Base-by-base conservation (phyloP, 345 rosid species). In the Linum lewisii region DNA sequence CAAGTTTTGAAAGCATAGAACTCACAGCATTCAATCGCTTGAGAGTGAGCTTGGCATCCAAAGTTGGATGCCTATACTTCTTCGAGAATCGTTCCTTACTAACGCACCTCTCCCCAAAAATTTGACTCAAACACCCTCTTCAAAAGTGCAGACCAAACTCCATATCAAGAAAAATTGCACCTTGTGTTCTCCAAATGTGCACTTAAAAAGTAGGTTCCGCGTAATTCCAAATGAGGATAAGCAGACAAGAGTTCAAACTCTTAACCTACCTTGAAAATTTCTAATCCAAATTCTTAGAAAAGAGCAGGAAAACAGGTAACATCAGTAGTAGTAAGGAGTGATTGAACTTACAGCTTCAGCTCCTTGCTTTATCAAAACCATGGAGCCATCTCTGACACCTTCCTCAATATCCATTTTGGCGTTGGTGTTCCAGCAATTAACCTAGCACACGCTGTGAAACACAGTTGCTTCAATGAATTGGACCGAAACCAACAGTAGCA, bases 71-170 rank as follows among this genome's bases (percentile, higher is more conserved):
- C 71, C 99, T 75, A 71, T 90, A 94, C 75, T 90, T 87, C 82
- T 94, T 94, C 0, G 99, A 85, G 80, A 94, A 94, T 0, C 97
- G 79, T 57, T 90, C 96, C 77, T 94, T 94, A 53, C 90, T 63
- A 2, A 90, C 66, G 19, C 81, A 90, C 65, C 67, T 79, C 71
- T 81, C 85, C 59, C 93, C 96, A 11, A 72, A 94, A 94, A 18
- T 61, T 69, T 6, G 90, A 84, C 70, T 84, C 93, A 25, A 87
- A 94, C 63, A 94, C 86, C 47, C 89, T 82, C 99, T 94, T 76
- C 56, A 72, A 65, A 9, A 57, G 26, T 24, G 15, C 16, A 16
- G 16, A 42, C 47, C 14, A 42, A 42, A 4, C 47, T 42, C 47
- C 15, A 42, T 42, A n/a, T 11, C 47, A 42, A 11, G 15, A 42